Percentiles rank a stretch among this genome's conserved stretches.
Conservation (phyloP, 2,329 filamentous ascomycete genomes). For the Colletotrichum sp. region DNA sequence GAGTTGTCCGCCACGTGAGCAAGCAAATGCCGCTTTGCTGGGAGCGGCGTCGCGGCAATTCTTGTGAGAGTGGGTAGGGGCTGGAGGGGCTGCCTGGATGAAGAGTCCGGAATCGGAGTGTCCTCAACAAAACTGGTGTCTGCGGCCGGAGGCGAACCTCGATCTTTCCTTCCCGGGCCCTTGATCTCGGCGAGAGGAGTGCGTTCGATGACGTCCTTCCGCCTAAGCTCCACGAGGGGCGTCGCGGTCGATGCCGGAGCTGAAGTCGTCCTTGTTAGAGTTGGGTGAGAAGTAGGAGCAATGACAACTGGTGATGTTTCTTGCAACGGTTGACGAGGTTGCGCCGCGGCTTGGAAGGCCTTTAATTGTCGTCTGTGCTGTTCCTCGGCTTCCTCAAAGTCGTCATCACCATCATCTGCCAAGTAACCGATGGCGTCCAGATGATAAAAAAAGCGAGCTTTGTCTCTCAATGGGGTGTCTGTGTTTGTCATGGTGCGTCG, state of each 20-base stretch:
- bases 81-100: slow-evolving; percentile 17
- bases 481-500: slow-evolving; percentile 23
- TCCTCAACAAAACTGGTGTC: slow-evolving; percentile 32
- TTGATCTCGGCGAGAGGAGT: slow-evolving; percentile 30
- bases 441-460: slow-evolving; percentile 51
- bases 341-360: not conserved
- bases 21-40: slow-evolving; percentile 20
- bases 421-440: slow-evolving; percentile 34
- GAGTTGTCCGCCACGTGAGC: slow-evolving; percentile 1
- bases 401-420: slow-evolving; percentile 31
- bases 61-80: not conserved
- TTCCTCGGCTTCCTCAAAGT: slow-evolving; percentile 27
- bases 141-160: not conserved
- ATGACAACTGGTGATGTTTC: not conserved
- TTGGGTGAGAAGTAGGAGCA: not conserved
- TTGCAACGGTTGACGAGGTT: slow-evolving; percentile 7
- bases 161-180: slow-evolving; percentile 2
- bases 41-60: slow-evolving; percentile 35
- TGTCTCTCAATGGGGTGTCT: slow-evolving; percentile 38
- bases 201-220: slow-evolving; percentile 15
- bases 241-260: not conserved
- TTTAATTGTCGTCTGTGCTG: slow-evolving; percentile 12
- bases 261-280: slow-evolving; percentile 10
- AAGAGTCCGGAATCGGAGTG: slow-evolving; percentile 31
- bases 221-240: not conserved